Evolutionary conservation across 441 rosid genomes (phyloP).

Genomic region (Jatropha podagrica): DNA sequence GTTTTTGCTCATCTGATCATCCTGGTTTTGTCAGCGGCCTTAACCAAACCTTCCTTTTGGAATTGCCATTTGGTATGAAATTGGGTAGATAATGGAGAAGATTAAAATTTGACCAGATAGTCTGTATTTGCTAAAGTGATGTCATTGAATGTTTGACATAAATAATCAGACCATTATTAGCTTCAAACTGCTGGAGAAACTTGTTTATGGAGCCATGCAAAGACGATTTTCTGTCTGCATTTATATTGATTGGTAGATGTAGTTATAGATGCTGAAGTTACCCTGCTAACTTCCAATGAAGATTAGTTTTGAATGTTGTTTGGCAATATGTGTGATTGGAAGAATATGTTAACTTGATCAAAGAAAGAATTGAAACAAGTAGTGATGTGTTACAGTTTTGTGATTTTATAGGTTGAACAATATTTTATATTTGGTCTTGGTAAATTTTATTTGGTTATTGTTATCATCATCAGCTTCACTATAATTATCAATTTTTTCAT

Average conservation of each 20-base stretch:
- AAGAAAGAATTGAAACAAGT: background rate
- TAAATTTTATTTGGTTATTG: background rate
- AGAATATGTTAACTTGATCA: background rate
- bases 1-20: background rate
- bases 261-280: background rate
- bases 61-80: background rate
- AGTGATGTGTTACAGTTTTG: background rate
- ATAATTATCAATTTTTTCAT: background rate
- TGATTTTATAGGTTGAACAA: background rate
- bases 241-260: background rate
- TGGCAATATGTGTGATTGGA: background rate
- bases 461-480: background rate
- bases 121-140: background rate
- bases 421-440: background rate
- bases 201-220: background rate
- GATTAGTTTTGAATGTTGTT: background rate
- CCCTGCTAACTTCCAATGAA: background rate
- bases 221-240: background rate
- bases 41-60: background rate
- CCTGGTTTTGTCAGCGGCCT: background rate
- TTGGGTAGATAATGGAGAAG: background rate
- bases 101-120: background rate
- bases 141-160: background rate
- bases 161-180: background rate
- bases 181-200: background rate